Conservation (phyloP, 176 grass and related monocot species). For the Pontederia paniculata region DNA sequence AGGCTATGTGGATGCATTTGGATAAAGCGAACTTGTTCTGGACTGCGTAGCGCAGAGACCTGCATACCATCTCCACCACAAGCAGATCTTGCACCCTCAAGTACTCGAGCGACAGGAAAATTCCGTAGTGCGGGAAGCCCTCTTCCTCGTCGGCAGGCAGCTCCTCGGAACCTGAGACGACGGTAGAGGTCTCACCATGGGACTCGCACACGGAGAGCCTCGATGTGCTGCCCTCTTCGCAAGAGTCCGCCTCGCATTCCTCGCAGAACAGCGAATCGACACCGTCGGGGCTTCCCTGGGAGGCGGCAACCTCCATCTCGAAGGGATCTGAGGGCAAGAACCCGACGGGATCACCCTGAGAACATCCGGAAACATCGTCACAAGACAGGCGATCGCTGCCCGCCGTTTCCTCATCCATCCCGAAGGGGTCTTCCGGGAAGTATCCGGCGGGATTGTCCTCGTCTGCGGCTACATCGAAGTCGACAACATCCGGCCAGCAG, state of each 20-base stretch:
- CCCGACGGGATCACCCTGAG: not conserved
- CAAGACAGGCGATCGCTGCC: not conserved
- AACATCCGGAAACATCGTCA: not conserved
- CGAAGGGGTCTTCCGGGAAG: constrained; percentile 7
- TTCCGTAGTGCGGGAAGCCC: constrained; percentile 37
- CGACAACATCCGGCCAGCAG: too few species aligned
- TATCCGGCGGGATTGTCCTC: too few species aligned
- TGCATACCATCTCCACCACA: constrained; percentile 53
- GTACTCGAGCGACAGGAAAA: constrained; percentile 36
- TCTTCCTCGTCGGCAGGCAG: constrained; percentile 3
- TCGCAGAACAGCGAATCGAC: too few species aligned
- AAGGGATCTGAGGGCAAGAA: not conserved
- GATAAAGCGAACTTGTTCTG: constrained; percentile 34
- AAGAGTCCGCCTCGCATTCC: too few species aligned
- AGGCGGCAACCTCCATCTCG: too few species aligned
- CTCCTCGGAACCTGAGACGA: not conserved
- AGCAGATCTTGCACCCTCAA: constrained; percentile 58
- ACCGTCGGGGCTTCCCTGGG: too few species aligned
- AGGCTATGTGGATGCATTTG: constrained; percentile 56
- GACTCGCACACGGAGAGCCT: too few species aligned
- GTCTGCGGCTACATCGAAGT: too few species aligned
- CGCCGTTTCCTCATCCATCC: not conserved
- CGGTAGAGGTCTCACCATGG: not conserved
- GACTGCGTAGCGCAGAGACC: constrained; percentile 36
- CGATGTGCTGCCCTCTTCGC: too few species aligned